Percentiles rank a stretch among this genome's conserved stretches.
phyloP scores from a whole-genome alignment of 2,329 filamentous ascomycete species.

The Colletotrichum magnum region DNA sequence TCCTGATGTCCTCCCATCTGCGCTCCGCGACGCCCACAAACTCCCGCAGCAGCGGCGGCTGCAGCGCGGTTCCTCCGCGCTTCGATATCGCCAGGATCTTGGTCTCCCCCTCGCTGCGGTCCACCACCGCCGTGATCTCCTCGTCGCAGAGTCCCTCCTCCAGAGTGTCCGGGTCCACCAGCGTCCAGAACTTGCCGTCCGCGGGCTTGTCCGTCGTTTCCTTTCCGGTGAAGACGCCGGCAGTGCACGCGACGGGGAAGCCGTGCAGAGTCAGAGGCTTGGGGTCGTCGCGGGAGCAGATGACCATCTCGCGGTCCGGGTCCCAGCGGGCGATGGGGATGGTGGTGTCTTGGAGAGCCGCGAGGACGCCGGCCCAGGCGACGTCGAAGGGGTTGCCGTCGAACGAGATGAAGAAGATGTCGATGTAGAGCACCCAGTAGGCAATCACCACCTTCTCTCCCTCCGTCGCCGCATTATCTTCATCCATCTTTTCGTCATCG shows the following conservation, averaged over 20 bases:
- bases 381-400: constrained; percentile 94
- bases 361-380: constrained; percentile 86
- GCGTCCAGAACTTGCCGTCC: constrained; percentile 76
- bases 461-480: constrained; percentile 48
- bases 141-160: constrained; percentile 91
- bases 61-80: constrained; percentile 81
- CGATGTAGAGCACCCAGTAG: constrained; percentile 96
- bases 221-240: constrained; percentile 81
- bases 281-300: constrained; percentile 77
- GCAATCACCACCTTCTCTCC: constrained; percentile 72
- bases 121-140: constrained; percentile 86
- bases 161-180: constrained; percentile 90
- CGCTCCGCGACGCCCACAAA: constrained; percentile 72
- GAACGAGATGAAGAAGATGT: constrained; percentile 93
- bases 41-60: constrained; percentile 71
- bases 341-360: constrained; percentile 83
- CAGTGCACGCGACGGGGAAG: constrained; percentile 83
- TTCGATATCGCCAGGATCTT: constrained; percentile 84
- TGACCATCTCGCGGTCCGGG: constrained; percentile 80
- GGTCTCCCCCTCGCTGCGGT: constrained; percentile 66
- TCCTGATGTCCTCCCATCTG: constrained; percentile 72
- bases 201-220: constrained; percentile 62
- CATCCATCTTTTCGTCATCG: constrained; percentile 50
- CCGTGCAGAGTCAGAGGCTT: constrained; percentile 72
- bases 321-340: constrained; percentile 89